Conservation (phyloP, 2,329 filamentous ascomycete species). For the Fusarium sp. region DNA sequence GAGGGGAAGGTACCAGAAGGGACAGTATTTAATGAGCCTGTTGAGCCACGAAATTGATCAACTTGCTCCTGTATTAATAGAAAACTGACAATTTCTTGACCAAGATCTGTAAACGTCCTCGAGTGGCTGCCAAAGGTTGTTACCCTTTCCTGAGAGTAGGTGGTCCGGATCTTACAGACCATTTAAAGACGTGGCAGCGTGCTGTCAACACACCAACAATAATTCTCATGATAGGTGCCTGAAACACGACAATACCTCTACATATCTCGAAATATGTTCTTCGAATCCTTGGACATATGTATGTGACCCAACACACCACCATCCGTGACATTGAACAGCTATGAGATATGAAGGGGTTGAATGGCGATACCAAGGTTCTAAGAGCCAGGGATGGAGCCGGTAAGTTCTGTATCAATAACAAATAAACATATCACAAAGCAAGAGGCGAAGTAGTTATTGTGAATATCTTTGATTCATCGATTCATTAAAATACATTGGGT, state of each 20-base stretch:
- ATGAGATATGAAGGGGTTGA: not conserved
- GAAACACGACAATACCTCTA: no score
- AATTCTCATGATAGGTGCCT: not conserved
- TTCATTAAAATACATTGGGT: slow-evolving; percentile 57
- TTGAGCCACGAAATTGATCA: slow-evolving; percentile 45
- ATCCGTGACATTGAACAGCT: not conserved
- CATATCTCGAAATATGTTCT: not conserved
- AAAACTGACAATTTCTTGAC: not conserved
- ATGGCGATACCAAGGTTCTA: not conserved
- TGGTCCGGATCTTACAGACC: no score
- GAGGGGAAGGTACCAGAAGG: slow-evolving; percentile 65
- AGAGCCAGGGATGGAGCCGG: accelerated
- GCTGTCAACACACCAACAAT: not conserved
- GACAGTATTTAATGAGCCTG: slow-evolving; percentile 56
- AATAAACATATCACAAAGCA: not conserved
- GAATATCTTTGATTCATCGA: slow-evolving; percentile 45
- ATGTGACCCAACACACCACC: not conserved
- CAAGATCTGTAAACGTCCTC: not conserved
- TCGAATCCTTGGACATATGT: not conserved
- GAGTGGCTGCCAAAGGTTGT: not conserved
- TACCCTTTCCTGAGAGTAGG: no score
- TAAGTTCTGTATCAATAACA: no score
- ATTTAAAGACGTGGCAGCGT: not conserved
- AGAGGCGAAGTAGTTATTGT: slow-evolving; percentile 16
- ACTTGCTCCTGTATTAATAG: not conserved